A percentile compares a stretch with the other conserved stretches of the same genome.
phyloP scores from a whole-genome alignment of 139 green algal genomes.

The Coelastrella sp. region DNA sequence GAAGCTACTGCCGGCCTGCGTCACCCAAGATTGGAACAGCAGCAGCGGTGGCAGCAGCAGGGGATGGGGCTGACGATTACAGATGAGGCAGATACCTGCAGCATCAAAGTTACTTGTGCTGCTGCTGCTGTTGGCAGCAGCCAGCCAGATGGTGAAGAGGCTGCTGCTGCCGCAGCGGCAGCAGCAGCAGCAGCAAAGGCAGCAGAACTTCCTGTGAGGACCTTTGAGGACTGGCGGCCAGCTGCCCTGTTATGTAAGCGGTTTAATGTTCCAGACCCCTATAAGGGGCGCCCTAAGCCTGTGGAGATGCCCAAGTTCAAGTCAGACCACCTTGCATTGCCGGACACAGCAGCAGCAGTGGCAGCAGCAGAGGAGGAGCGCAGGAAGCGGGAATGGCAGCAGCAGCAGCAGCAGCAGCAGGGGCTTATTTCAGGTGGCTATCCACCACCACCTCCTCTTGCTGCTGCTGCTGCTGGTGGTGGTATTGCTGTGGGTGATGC shows the following conservation, averaged over 20 bases:
- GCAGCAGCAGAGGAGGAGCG: constrained; percentile 23
- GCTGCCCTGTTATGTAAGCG: constrained; percentile 92
- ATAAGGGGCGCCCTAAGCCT: constrained; percentile 54
- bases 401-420: constrained; percentile 32
- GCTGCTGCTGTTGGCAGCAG: constrained; percentile 33
- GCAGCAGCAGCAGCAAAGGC: constrained; percentile 39
- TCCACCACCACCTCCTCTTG: background rate
- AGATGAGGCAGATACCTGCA: background rate
- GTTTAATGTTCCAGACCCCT: constrained; percentile 93
- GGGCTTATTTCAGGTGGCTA: background rate
- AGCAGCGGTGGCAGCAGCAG: constrained; percentile 24
- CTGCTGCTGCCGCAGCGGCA: background rate
- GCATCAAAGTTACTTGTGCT: constrained; percentile 21
- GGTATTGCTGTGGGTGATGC: background rate
- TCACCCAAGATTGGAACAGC: constrained; percentile 23
- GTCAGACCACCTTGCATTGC: constrained; percentile 73
- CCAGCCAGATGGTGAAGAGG: background rate
- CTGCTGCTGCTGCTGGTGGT: constrained; percentile 47
- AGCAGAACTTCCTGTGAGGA: constrained; percentile 51
- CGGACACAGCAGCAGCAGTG: constrained; percentile 62
- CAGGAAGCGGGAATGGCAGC: background rate
- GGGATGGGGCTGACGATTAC: background rate
- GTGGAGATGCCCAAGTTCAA: constrained; percentile 62
- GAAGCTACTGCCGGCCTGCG: constrained; percentile 15
- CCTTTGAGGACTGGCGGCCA: constrained; percentile 88